These are phyloP conservation scores for Zygosaccharomyces pseudobailii DNA, from an alignment of 1,139 yeast genomes.

Conservation along the genomic window DNA sequence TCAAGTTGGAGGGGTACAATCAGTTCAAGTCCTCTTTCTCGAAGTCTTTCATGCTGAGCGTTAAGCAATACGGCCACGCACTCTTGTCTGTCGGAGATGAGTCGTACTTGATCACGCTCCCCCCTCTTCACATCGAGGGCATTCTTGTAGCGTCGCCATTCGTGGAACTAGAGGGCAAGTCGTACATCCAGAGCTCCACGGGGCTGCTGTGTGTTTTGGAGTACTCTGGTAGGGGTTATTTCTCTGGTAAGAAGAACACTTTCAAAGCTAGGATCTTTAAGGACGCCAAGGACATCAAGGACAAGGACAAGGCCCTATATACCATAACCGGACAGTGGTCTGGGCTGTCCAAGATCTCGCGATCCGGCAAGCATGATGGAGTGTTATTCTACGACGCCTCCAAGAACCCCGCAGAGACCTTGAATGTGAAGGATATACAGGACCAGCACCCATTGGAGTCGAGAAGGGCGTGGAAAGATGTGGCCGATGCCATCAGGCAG, in stretches of 20 bases:
- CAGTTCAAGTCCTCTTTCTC: constrained; percentile 83
- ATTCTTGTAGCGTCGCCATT: constrained; percentile 84
- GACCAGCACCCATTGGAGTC: constrained; percentile 73
- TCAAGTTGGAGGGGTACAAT: constrained; percentile 78
- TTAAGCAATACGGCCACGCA: constrained; percentile 92
- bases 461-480: constrained; percentile 80
- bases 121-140: constrained; percentile 95
- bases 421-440: constrained; percentile 73
- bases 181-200: constrained; percentile 72
- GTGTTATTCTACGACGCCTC: constrained; percentile 68
- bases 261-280: constrained; percentile 78
- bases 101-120: constrained; percentile 75
- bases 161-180: constrained; percentile 81
- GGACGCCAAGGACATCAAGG: constrained; percentile 44
- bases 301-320: constrained; percentile 59
- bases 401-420: constrained; percentile 45
- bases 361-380: constrained; percentile 34
- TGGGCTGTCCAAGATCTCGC: constrained; percentile 51
- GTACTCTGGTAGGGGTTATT: constrained; percentile 89
- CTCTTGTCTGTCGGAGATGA: constrained; percentile 63
- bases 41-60: constrained; percentile 54
- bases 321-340: constrained; percentile 94
- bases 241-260: constrained; percentile 90
- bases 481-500: constrained; percentile 76
- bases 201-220: constrained; percentile 75